phyloP scores from a whole-genome alignment of 1,284 basidiomycete species.

The Cystobasidiaceae sp. region DNA sequence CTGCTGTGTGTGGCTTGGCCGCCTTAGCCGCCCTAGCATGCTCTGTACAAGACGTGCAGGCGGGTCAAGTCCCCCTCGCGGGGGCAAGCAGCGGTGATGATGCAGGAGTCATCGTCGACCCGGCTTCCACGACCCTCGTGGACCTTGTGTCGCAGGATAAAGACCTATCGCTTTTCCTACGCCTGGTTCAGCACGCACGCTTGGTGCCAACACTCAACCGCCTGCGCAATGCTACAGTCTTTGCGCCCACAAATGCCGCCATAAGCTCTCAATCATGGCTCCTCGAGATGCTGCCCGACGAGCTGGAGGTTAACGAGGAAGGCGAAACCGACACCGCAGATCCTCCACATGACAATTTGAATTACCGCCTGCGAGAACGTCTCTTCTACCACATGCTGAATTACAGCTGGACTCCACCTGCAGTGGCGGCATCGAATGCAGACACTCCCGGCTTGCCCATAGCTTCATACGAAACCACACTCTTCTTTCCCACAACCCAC shows the following conservation, averaged over 20 bases:
- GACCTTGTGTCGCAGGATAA: conserved; percentile 59
- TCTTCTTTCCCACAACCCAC: conserved; percentile 60
- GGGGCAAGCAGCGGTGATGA: background rate
- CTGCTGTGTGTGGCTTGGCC: too few species aligned
- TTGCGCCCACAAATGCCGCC: conserved; percentile 92
- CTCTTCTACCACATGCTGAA: conserved; percentile 94
- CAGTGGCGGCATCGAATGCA: conserved; percentile 41
- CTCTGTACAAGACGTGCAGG: too few species aligned
- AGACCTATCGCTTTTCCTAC: conserved; percentile 66
- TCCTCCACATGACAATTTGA: conserved; percentile 64
- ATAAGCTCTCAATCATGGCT: conserved; percentile 50
- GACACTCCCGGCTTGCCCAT: conserved; percentile 36
- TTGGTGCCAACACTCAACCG: conserved; percentile 87
- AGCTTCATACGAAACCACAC: conserved; percentile 53
- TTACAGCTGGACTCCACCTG: conserved; percentile 53
- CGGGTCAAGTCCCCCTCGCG: too few species aligned
- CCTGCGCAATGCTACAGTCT: conserved; percentile 71
- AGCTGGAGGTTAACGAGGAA: background rate
- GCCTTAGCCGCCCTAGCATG: too few species aligned
- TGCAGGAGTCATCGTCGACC: background rate
- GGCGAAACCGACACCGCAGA: background rate
- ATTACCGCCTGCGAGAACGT: conserved; percentile 76
- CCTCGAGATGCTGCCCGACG: background rate
- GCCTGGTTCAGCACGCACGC: conserved; percentile 74
- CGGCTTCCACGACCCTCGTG: conserved; percentile 57